phyloP scores from a whole-genome alignment of 2,329 filamentous ascomycete genomes.

The Amesomyces nigricolor region DNA sequence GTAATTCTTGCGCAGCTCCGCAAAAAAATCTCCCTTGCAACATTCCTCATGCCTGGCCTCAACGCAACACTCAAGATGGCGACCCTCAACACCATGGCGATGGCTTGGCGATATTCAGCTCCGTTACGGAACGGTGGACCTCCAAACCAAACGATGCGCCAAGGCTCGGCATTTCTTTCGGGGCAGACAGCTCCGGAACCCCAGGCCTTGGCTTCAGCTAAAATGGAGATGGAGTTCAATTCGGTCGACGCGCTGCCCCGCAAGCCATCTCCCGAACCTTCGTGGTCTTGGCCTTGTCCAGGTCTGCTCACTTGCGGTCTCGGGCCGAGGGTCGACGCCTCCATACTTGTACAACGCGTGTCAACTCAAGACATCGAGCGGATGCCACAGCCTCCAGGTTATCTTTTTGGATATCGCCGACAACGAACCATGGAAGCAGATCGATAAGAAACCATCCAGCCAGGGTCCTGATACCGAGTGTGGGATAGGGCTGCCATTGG shows the following conservation, averaged over 20 bases:
- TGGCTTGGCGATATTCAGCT: neutral
- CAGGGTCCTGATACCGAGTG: constrained; percentile 14
- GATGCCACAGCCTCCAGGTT: neutral
- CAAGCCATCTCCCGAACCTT: neutral
- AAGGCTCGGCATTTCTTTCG: neutral
- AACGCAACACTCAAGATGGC: too few relatives aligned
- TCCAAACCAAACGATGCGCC: neutral
- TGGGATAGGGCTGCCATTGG: constrained; percentile 17
- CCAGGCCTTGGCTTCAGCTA: constrained; percentile 1
- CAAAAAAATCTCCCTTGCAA: too few relatives aligned
- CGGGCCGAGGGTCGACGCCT: neutral
- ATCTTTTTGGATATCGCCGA: neutral
- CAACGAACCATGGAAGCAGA: constrained; percentile 4
- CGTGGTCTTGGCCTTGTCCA: neutral
- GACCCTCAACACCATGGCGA: too few relatives aligned
- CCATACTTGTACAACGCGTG: neutral
- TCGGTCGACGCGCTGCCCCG: neutral
- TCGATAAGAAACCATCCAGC: constrained; percentile 20
- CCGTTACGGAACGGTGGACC: constrained; percentile 7
- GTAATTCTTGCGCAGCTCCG: too few relatives aligned
- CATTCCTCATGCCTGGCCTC: too few relatives aligned
- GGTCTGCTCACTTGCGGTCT: too few relatives aligned
- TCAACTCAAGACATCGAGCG: neutral
- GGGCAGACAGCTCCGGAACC: constrained; percentile 2
- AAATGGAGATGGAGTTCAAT: neutral